phyloP scores from a whole-genome alignment of 2,329 filamentous ascomycete genomes.

The Cordyceps cicadae region DNA sequence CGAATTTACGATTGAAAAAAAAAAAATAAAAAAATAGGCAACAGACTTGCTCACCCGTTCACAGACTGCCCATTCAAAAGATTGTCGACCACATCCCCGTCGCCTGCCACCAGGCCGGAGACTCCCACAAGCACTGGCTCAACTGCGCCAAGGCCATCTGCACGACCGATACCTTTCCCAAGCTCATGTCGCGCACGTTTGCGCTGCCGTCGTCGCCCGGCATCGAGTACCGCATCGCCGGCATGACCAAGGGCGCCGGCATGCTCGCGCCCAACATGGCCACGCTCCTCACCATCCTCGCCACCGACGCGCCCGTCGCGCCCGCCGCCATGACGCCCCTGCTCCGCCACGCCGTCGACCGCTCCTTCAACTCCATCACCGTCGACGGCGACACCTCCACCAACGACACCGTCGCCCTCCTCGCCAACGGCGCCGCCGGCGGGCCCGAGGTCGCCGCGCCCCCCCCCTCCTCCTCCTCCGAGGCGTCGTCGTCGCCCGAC shows the following conservation, averaged over 20 bases:
- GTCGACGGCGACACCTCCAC: constrained; percentile 96
- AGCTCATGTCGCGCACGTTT: constrained; percentile 80
- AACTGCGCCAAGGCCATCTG: constrained; percentile 83
- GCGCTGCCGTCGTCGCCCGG: constrained; percentile 70
- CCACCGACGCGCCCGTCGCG: constrained; percentile 79
- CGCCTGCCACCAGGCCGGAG: constrained; percentile 62
- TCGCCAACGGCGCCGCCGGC: constrained; percentile 91
- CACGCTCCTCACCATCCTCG: constrained; percentile 82
- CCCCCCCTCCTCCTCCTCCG: constrained; percentile 25
- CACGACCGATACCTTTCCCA: constrained; percentile 97
- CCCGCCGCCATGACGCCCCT: constrained; percentile 58
- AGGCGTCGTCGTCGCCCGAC: constrained; percentile 46
- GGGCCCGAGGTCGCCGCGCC: constrained; percentile 54
- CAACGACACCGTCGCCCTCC: constrained; percentile 87
- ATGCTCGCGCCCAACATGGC: constrained; percentile 99
- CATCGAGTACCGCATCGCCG: constrained; percentile 74
- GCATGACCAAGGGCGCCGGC: constrained; percentile 95
- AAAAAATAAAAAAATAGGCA: background rate
- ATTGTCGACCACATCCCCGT: constrained; percentile 76
- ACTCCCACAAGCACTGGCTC: constrained; percentile 79
- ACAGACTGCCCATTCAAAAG: constrained; percentile 80
- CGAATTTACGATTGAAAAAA: background rate
- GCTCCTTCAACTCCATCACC: constrained; percentile 93
- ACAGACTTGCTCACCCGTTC: constrained; percentile 7
- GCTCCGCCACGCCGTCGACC: constrained; percentile 65